Percentiles rank a stretch among this genome's conserved stretches.
Evolutionary conservation across 208 protist genomes (phyloP).

Genomic region (Spongospora subterranea): DNA sequence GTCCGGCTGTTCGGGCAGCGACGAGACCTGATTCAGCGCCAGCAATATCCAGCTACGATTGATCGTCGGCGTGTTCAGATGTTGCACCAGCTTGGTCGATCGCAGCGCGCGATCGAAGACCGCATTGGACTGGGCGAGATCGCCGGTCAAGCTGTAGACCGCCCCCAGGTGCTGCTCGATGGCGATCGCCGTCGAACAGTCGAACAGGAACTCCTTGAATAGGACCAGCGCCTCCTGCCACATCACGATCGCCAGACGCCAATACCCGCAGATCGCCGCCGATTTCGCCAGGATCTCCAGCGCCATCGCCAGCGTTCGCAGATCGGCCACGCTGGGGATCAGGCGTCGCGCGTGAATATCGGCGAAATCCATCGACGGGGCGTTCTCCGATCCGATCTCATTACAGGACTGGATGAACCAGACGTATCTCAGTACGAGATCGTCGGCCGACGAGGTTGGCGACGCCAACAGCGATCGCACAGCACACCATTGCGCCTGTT

Average conservation of each 20-base stretch:
- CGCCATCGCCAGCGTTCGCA: background rate
- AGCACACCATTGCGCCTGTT: background rate
- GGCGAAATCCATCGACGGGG: background rate
- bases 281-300: background rate
- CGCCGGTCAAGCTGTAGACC: background rate
- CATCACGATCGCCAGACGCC: background rate
- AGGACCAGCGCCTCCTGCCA: background rate
- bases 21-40: background rate
- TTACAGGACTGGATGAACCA: background rate
- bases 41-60: background rate
- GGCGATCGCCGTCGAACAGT: background rate
- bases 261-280: slow-evolving; percentile 12
- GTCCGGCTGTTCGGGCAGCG: background rate
- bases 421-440: background rate
- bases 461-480: background rate
- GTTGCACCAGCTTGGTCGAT: background rate
- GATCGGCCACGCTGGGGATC: background rate
- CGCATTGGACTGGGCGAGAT: background rate
- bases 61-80: background rate
- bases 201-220: slow-evolving; percentile 3
- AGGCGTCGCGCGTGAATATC: background rate
- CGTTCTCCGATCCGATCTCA: background rate
- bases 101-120: background rate
- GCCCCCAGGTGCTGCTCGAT: background rate
- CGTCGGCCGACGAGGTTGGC: background rate